phyloP scores from a whole-genome alignment of 805 yeast species.

The Candida sanyiensis region DNA sequence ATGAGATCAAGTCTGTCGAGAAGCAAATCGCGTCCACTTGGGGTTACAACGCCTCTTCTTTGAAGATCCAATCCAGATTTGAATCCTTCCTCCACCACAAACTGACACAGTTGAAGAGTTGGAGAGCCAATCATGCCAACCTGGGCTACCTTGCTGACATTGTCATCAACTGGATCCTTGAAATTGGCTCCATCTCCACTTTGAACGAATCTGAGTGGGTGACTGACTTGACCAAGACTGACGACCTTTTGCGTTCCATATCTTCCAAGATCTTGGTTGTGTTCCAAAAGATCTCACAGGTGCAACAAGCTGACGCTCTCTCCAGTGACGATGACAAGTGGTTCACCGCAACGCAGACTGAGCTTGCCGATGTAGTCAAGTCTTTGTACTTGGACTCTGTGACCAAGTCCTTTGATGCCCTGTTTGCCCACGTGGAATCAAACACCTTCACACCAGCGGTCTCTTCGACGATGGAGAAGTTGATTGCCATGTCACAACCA shows the following conservation, averaged over 20 bases:
- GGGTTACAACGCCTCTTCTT: conserved; percentile 16
- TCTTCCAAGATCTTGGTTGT: conserved; percentile 58
- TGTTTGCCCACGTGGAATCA: conserved; percentile 31
- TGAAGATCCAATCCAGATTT: conserved; percentile 22
- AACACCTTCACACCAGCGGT: conserved; percentile 35
- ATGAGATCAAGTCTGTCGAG: conserved; percentile 14
- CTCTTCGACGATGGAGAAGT: conserved; percentile 38
- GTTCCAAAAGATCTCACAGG: conserved; percentile 47
- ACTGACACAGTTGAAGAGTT: conserved; percentile 24
- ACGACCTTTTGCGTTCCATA: conserved; percentile 42
- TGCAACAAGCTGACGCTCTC: conserved; percentile 20
- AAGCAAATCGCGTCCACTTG: conserved; percentile 11
- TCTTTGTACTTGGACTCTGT: conserved; percentile 37
- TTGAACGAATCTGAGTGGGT: conserved; percentile 1
- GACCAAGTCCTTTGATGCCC: conserved; percentile 28
- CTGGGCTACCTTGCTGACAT: conserved; percentile 44
- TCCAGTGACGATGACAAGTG: conserved; percentile 59
- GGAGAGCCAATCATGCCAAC: conserved; percentile 30
- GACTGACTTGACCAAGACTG: conserved; percentile 34
- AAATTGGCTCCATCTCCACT: conserved; percentile 3
- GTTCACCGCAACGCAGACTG: conserved; percentile 48
- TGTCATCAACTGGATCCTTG: conserved; percentile 41
- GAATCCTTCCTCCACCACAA: conserved; percentile 16
- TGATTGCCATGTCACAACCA: conserved; percentile 56
- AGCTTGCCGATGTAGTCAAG: conserved; percentile 37